Conservation (phyloP, 345 rosid species). For the Diplotaxis tenuifolia region DNA sequence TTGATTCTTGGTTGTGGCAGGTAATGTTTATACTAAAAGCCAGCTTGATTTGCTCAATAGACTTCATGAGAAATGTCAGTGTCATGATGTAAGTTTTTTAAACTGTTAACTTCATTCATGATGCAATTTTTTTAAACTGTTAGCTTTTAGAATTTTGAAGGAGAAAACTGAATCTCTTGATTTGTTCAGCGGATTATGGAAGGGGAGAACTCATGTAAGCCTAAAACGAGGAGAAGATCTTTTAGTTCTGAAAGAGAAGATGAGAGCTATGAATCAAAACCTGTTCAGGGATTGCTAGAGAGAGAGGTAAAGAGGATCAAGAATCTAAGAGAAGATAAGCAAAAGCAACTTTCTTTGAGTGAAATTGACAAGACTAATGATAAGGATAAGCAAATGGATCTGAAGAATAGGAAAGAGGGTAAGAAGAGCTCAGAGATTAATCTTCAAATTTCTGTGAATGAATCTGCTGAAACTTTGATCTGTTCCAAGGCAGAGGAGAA, state of each 20-base stretch:
- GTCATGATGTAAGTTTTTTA: constrained; percentile 43
- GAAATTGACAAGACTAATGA: neutral
- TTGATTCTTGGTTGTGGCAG: constrained; percentile 34
- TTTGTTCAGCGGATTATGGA: constrained; percentile 26
- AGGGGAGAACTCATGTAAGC: constrained; percentile 38
- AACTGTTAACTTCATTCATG: neutral
- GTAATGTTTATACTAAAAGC: constrained; percentile 34
- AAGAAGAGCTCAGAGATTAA: constrained; percentile 41
- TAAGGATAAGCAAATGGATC: constrained; percentile 20
- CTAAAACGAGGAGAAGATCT: constrained; percentile 39
- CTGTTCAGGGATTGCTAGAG: constrained; percentile 33
- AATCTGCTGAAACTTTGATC: constrained; percentile 57
- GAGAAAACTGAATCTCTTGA: constrained; percentile 22
- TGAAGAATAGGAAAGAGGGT: constrained; percentile 31
- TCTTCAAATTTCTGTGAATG: constrained; percentile 48
- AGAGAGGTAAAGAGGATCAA: constrained; percentile 30
- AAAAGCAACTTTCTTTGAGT: constrained; percentile 26
- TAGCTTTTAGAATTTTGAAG: neutral
- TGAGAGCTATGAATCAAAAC: constrained; percentile 36
- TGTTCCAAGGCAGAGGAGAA: constrained; percentile 45
- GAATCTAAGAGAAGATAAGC: constrained; percentile 18
- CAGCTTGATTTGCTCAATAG: constrained; percentile 43
- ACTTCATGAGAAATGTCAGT: constrained; percentile 40
- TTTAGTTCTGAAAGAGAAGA: constrained; percentile 31
- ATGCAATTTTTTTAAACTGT: neutral